phyloP scores from a whole-genome alignment of 2,329 filamentous ascomycete genomes.

The Cryphonectria japonica region DNA sequence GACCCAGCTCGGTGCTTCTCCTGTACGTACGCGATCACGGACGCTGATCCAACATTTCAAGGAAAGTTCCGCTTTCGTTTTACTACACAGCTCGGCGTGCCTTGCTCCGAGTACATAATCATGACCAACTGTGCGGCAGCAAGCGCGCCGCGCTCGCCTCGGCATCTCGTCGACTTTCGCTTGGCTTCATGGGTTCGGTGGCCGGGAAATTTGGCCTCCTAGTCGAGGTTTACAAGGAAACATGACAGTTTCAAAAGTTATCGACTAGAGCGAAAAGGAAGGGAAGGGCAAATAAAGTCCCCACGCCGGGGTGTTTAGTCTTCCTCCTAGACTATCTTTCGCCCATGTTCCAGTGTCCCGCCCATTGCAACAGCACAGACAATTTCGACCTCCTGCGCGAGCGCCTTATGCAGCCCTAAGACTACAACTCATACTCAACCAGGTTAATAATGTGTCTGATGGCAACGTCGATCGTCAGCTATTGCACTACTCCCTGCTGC shows the following conservation, averaged over 20 bases:
- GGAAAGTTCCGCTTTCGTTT: neutral
- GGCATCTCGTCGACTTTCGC: neutral
- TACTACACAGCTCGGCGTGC: neutral
- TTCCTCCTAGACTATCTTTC: neutral
- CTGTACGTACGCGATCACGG: neutral
- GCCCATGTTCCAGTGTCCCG: neutral
- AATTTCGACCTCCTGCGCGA: neutral
- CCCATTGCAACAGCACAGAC: neutral
- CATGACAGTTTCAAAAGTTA: neutral
- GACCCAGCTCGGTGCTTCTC: neutral
- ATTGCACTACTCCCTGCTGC: neutral
- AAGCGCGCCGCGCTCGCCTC: neutral
- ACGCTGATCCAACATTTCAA: neutral
- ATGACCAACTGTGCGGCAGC: neutral
- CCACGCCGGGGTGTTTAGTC: neutral
- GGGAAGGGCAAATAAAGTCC: neutral
- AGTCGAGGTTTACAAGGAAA: neutral
- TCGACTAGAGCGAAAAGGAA: neutral
- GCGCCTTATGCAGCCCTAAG: neutral
- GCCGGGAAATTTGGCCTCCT: neutral
- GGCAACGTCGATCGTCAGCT: neutral
- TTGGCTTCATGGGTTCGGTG: neutral
- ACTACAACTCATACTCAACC: neutral
- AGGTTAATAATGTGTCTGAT: neutral
- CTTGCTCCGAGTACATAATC: neutral